Evolutionary conservation across 2,329 filamentous ascomycete species (phyloP), one percentile per base, ranked within the genome.

Genomic region (Cryphonectria japonica): DNA sequence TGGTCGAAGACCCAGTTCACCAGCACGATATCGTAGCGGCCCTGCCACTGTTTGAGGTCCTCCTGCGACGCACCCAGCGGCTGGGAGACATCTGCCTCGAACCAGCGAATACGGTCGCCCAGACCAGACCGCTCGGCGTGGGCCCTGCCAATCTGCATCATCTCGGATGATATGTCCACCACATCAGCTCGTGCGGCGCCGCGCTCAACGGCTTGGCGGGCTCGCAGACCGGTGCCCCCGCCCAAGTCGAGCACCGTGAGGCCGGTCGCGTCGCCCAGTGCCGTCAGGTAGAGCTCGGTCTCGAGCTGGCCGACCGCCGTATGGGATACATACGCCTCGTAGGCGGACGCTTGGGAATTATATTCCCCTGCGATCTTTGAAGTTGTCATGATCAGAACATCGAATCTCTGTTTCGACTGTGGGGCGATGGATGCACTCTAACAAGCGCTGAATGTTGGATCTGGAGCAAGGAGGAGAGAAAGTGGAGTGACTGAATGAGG

Each of bases 221-320:
- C 77, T 16, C 75, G 74, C 1, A 78, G 50, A 0, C 78, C 77
- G 19, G 75, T 77, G 60, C 78, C 78, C 13, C 78, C 78, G 22
- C 76, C 79, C 6, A 80, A 74, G 67, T 80, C 79, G 46, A 80
- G 75, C 22, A 80, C 68, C 0, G 57, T 72, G 39, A 73, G 71
- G 0, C 76, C 77, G 1, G 75, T 68, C 34, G 74, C 76, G 52
- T 76, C 71, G 22, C 76, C 76, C 3, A 80, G 74, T 3, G 76
- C 78, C 2, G 29, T 32, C 7, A 50, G 61, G 63, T 70, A 72
- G 32, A 75, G 73, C 41, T 75, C 63, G 26, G 61, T 54, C 64
- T 75, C 73, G 26, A 75, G 70, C 29, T 52, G 66, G 2, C 66
- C 69, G 60, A 68, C 46, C 9, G 69, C 66, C 1, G 69, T 64